Conservation (phyloP, 208 protist genomes). For the Wallacemonas sp. region DNA sequence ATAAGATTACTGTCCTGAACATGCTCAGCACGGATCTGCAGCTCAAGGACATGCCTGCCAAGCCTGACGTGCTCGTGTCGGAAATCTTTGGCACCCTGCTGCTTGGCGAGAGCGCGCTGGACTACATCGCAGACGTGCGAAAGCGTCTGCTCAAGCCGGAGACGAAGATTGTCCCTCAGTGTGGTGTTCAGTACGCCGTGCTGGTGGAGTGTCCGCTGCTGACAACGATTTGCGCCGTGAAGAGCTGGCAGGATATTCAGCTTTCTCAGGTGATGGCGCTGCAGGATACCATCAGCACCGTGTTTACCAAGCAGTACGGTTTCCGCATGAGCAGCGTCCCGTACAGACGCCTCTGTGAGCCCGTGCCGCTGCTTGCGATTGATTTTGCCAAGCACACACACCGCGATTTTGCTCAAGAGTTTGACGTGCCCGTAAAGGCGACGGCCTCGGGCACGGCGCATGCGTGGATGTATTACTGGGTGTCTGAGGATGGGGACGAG, state of each 20-base stretch:
- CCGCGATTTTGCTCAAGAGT: conserved; percentile 37
- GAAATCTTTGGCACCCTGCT: conserved; percentile 94
- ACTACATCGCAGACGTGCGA: conserved; percentile 90
- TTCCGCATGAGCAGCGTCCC: conserved; percentile 89
- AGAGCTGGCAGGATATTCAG: conserved; percentile 79
- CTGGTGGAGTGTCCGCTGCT: conserved; percentile 86
- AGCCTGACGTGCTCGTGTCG: conserved; percentile 85
- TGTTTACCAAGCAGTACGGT: conserved; percentile 95
- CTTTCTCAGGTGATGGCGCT: conserved; percentile 84
- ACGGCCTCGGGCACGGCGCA: conserved; percentile 69
- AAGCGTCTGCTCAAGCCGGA: conserved; percentile 62
- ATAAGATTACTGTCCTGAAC: conserved; percentile 80
- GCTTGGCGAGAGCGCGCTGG: conserved; percentile 88
- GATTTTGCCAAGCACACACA: conserved; percentile 71
- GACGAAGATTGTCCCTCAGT: conserved; percentile 80
- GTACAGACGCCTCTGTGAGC: conserved; percentile 60
- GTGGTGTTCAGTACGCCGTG: conserved; percentile 90
- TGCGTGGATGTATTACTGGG: conserved; percentile 88
- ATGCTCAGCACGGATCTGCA: conserved; percentile 88
- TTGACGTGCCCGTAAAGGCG: conserved; percentile 45
- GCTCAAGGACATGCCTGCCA: conserved; percentile 54
- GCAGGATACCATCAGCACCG: conserved; percentile 86
- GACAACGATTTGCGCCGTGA: conserved; percentile 68
- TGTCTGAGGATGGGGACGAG: conserved; percentile 28
- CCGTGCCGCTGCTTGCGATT: conserved; percentile 75